These are phyloP conservation scores for Eucalyptus urophylla DNA, from an alignment of 345 rosid species.

Conservation along the genomic window DNA sequence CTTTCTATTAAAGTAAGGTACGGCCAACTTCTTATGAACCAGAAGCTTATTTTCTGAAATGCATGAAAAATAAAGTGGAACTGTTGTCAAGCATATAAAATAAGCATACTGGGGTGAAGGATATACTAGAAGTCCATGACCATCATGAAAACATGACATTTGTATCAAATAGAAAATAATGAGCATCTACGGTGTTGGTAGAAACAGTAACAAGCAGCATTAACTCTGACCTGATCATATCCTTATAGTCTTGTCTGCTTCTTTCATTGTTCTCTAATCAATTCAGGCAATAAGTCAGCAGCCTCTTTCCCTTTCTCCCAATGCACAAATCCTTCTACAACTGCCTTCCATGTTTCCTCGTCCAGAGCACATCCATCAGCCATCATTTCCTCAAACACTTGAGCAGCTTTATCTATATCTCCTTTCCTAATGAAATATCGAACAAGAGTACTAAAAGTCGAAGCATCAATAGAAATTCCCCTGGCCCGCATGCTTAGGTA, in stretches of 20 bases:
- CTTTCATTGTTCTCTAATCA: background rate
- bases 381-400: constrained; percentile 52
- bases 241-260: background rate
- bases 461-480: constrained; percentile 48
- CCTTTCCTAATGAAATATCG: constrained; percentile 45
- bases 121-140: background rate
- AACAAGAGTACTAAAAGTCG: constrained; percentile 26
- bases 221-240: background rate
- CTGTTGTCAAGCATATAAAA: background rate
- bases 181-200: background rate
- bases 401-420: constrained; percentile 45
- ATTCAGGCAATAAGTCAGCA: background rate
- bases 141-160: background rate
- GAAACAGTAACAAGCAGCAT: background rate
- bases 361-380: constrained; percentile 55
- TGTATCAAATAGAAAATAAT: background rate
- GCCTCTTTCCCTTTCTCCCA: background rate
- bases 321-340: constrained; percentile 35
- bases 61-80: background rate
- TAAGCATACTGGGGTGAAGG: background rate
- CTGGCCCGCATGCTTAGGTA: constrained; percentile 57
- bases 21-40: background rate
- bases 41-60: background rate
- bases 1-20: background rate
- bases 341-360: constrained; percentile 37